A percentile compares a stretch with the other conserved stretches of the same genome.
These are phyloP conservation scores for Neurospora sp. DNA, from an alignment of 495 filamentous ascomycete species.

Conservation along the genomic window DNA sequence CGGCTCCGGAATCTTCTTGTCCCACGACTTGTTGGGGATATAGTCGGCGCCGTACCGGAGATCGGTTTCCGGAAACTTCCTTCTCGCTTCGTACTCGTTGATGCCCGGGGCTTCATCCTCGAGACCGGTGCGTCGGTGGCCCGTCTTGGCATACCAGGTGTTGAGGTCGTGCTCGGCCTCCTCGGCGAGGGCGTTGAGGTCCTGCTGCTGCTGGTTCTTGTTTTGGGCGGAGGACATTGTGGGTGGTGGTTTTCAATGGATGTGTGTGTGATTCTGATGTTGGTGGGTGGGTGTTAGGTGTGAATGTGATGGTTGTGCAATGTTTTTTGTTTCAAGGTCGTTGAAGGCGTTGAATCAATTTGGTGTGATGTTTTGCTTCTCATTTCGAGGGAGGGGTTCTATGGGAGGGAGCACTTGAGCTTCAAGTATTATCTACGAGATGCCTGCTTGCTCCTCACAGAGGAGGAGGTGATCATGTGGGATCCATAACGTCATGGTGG, in stretches of 20 bases:
- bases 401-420: too few relatives aligned
- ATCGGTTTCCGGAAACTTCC: slow-evolving; percentile 24
- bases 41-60: slow-evolving; percentile 24
- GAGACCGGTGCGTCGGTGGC: slow-evolving; percentile 13
- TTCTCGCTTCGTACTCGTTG: slow-evolving; percentile 15
- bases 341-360: too few relatives aligned
- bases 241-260: background rate
- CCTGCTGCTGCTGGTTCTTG: background rate
- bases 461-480: too few relatives aligned
- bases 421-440: too few relatives aligned
- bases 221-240: background rate
- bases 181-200: slow-evolving; percentile 26
- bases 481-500: too few relatives aligned
- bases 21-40: slow-evolving; percentile 24
- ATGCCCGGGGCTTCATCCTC: slow-evolving; percentile 24
- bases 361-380: too few relatives aligned
- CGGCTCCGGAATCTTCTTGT: slow-evolving; percentile 27
- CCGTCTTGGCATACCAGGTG: slow-evolving; percentile 33
- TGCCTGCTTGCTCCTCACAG: too few relatives aligned
- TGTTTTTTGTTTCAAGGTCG: too few relatives aligned
- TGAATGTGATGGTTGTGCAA: background rate
- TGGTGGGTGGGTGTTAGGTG: background rate
- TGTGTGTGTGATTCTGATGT: background rate
- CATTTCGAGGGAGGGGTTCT: too few relatives aligned
- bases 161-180: slow-evolving; percentile 41